These are phyloP conservation scores for Chytridium lagenaria DNA, from an alignment of 371 early-diverging fungal species.

Conservation along the genomic window DNA sequence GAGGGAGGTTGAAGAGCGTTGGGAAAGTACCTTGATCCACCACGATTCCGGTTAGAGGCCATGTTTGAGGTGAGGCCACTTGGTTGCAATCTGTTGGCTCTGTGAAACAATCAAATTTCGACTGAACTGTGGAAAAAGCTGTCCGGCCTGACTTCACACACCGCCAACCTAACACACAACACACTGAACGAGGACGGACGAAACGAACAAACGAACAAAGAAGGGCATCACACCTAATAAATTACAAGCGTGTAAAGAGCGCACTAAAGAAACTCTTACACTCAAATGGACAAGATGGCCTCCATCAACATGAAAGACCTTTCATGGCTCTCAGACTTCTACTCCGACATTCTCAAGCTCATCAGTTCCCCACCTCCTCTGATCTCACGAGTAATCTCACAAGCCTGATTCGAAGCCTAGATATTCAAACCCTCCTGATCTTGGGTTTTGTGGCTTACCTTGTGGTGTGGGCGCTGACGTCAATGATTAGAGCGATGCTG, in stretches of 20 bases:
- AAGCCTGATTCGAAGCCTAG: neutral
- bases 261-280: no score
- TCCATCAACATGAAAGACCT: neutral
- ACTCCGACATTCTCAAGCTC: neutral
- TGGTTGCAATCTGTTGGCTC: neutral
- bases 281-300: neutral
- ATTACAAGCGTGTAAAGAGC: no score
- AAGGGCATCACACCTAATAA: no score
- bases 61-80: neutral
- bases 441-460: slow-evolving; percentile 5
- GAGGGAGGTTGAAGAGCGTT: neutral
- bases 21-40: neutral
- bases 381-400: neutral
- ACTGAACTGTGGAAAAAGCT: neutral
- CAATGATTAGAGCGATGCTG: slow-evolving; percentile 6
- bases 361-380: neutral
- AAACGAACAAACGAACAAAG: no score
- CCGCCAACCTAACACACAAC: no score
- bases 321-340: neutral
- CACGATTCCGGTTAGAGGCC: neutral
- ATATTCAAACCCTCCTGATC: slow-evolving; percentile 1
- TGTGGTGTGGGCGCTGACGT: slow-evolving; percentile 2
- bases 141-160: no score
- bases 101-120: no score
- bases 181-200: no score